Evolutionary conservation across 176 grass and related monocot genomes (phyloP).

Genomic region (Alopecurus myosuroides): DNA sequence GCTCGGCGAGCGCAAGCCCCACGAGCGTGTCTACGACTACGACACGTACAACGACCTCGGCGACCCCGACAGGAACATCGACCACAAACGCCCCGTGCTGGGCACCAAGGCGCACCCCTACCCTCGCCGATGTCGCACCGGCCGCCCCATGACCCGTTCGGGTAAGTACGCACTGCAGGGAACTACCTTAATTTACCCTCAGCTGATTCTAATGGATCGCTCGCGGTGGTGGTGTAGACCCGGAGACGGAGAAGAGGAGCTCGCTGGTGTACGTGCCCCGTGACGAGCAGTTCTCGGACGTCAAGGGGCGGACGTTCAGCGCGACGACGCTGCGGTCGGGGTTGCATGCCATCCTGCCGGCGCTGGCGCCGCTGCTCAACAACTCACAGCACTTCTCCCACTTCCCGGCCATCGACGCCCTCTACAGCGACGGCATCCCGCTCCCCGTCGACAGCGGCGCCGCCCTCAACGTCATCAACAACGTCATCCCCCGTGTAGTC

Average conservation of each 20-base stretch:
- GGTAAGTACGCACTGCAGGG: background rate
- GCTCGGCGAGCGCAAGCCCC: background rate
- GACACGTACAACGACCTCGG: conserved; percentile 67
- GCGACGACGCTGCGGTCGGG: conserved; percentile 53
- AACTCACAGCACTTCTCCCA: conserved; percentile 51
- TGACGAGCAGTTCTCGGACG: conserved; percentile 81
- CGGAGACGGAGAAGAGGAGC: conserved; percentile 38
- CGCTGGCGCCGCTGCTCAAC: conserved; percentile 34
- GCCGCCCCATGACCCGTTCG: conserved; percentile 20
- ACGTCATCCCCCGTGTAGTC: conserved; percentile 50
- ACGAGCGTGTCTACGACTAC: conserved; percentile 56
- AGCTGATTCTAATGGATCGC: background rate
- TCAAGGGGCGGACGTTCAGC: conserved; percentile 58
- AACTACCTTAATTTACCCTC: background rate
- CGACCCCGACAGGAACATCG: conserved; percentile 22
- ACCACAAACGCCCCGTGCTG: conserved; percentile 37
- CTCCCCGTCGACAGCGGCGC: conserved; percentile 16
- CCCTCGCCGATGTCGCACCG: conserved; percentile 64
- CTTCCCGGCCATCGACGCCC: conserved; percentile 77
- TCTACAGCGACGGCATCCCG: conserved; percentile 58
- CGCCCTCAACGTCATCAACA: conserved; percentile 19
- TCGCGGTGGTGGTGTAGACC: conserved; percentile 24
- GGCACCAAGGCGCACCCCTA: conserved; percentile 17
- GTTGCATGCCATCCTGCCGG: conserved; percentile 51
- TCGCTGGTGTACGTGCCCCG: conserved; percentile 46